Evolutionary conservation across 352 stramenopile species (phyloP), one percentile per base, ranked within the genome.

Genomic region (Phytophthora sojae): DNA sequence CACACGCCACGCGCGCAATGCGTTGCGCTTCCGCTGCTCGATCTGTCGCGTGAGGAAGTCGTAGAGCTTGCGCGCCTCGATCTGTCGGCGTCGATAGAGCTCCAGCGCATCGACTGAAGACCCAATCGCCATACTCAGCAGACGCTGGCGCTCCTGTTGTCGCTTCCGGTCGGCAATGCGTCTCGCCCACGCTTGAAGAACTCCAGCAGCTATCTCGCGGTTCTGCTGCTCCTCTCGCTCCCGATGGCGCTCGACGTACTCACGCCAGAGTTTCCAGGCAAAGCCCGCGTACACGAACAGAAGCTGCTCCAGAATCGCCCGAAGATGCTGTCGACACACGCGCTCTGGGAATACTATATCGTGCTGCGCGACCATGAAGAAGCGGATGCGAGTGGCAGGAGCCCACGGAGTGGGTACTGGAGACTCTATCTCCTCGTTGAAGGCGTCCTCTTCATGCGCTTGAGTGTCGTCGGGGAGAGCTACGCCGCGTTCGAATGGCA

Each of bases 231-330:
- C 76, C 53, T 93, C 79, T 37, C 79, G 57, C 6, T 70, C 57
- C 8, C 79, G 83, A 59, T 83, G 73, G 0, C 64, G 75, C 1
- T 69, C 56, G 7, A 90, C 67, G 25, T 84, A 91, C 17, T 72
- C 62, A 6, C 42, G 57, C 86, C 86, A 94, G 1, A 74, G 65
- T 26, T 61, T 61, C 87, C 87, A 95, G 21, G 79, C 81, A 61
- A 87, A 91, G 35, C 85, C 87, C 9, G 81, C 65, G 56, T 86
- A 90, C 12, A 92, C 67, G 30, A 83, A 81, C 14, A 95, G 71
- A 54, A 95, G 72, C 45, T 90, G 85, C n/a, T 73, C 25, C 21
- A 95, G 51, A 66, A 93, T 83, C 23, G 57, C 19, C 9, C 44
- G 60, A 55, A 95, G 65, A 58, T 86, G 83, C 6, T 71, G 61